Conservation (phyloP, 257 asterid genomes). For the Salvia miltiorrhiza region DNA sequence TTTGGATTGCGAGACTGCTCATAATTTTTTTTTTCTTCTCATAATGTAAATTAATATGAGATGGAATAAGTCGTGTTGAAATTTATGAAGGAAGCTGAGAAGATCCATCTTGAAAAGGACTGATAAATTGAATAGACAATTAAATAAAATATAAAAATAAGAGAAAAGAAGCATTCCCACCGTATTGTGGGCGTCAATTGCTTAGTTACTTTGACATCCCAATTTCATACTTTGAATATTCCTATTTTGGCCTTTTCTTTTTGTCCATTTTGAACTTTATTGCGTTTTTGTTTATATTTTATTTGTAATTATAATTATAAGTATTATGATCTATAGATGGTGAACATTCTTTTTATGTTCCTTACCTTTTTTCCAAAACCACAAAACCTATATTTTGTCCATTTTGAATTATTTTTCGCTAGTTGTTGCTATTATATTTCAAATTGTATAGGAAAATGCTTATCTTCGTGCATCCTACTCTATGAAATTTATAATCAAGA, state of each 20-base stretch:
- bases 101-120: constrained; percentile 13
- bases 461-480: too few relatives aligned
- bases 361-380: neutral
- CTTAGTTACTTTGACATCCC: neutral
- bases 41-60: neutral
- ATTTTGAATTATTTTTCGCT: neutral
- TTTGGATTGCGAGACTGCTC: neutral
- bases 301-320: neutral
- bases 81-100: neutral
- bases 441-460: neutral
- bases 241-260: neutral
- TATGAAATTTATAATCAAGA: too few relatives aligned
- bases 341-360: neutral
- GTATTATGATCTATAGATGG: neutral
- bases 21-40: neutral
- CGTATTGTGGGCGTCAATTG: constrained; percentile 1
- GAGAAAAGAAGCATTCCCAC: neutral
- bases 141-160: neutral
- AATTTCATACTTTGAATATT: neutral
- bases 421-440: neutral
- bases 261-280: neutral
- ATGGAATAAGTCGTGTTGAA: neutral
- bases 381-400: neutral
- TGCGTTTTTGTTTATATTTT: neutral
- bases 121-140: neutral